Evolutionary conservation across 2,329 filamentous ascomycete species (phyloP).

Genomic region (Falciphora oryzae): DNA sequence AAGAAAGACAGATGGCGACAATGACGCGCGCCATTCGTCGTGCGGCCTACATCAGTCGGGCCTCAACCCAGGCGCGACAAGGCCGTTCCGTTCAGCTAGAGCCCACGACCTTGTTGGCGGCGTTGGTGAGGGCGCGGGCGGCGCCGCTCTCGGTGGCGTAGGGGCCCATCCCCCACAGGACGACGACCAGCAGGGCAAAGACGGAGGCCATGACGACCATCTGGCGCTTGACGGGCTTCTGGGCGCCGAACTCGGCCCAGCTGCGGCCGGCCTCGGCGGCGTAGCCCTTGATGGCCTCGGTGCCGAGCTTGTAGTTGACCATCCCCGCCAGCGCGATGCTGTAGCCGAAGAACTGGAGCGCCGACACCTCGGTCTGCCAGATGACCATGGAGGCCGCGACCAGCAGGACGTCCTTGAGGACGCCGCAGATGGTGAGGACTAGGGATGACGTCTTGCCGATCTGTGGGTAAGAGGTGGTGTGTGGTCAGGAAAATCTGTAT

Average conservation of each 20-base stretch:
- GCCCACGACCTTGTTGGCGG: constrained; percentile 43
- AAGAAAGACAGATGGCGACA: neutral
- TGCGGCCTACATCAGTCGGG: neutral
- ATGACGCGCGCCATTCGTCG: neutral
- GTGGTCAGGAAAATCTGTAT: too few species aligned
- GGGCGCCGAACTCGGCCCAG: constrained; percentile 81
- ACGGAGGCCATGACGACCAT: constrained; percentile 61
- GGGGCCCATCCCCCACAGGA: constrained; percentile 64
- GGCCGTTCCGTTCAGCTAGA: constrained; percentile 13
- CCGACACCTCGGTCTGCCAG: constrained; percentile 69
- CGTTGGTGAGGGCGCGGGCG: constrained; percentile 40
- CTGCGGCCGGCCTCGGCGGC: constrained; percentile 64
- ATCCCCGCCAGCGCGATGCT: constrained; percentile 72
- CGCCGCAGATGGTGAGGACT: constrained; percentile 79
- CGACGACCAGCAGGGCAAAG: constrained; percentile 53
- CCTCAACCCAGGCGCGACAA: too few species aligned
- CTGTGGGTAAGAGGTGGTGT: constrained; percentile 38
- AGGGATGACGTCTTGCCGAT: constrained; percentile 85
- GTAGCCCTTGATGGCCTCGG: constrained; percentile 78
- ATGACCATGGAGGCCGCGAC: constrained; percentile 75
- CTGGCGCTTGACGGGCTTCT: constrained; percentile 73
- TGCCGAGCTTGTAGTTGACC: constrained; percentile 80
- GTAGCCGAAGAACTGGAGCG: constrained; percentile 79
- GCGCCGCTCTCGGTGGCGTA: constrained; percentile 52
- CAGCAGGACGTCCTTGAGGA: constrained; percentile 82